Percentiles rank a stretch among this genome's conserved stretches.
Conservation (phyloP, 2,329 filamentous ascomycete species). For the Gyromitra esculenta region DNA sequence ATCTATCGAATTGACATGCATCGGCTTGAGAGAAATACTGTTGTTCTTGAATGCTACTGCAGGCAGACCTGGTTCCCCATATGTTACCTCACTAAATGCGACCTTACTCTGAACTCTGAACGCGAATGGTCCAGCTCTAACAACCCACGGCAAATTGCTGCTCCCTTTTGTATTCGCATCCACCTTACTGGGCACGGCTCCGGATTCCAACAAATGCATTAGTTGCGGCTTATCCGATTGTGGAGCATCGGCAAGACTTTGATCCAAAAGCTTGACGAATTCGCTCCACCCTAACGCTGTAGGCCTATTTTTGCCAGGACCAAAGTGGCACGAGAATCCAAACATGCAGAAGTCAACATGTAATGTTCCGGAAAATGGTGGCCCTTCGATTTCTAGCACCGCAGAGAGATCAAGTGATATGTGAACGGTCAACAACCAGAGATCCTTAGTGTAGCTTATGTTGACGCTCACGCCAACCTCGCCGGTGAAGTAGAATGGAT, state of each 20-base stretch:
- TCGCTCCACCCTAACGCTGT: slow-evolving; percentile 3
- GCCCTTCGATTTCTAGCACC: slow-evolving; percentile 58
- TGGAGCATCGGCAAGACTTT: not conserved
- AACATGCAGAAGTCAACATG: slow-evolving; percentile 59
- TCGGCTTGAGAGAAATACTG: slow-evolving; percentile 4
- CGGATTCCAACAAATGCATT: not conserved
- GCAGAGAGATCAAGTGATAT: slow-evolving; percentile 58
- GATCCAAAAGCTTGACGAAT: slow-evolving; percentile 11
- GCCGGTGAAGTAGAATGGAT: slow-evolving; percentile 60
- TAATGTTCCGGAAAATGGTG: slow-evolving; percentile 58
- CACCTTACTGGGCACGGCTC: not conserved
- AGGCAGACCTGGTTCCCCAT: not conserved
- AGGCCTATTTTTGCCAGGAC: slow-evolving; percentile 19
- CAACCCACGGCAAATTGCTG: slow-evolving; percentile 23
- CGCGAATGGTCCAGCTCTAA: slow-evolving; percentile 43
- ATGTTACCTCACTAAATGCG: slow-evolving; percentile 8
- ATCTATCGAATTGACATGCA: not conserved
- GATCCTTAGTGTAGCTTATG: slow-evolving; percentile 56
- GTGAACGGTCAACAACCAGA: slow-evolving; percentile 57
- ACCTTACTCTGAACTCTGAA: slow-evolving; percentile 42
- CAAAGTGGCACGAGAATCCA: slow-evolving; percentile 58
- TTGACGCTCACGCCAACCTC: slow-evolving; percentile 58
- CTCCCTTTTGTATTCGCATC: too few species aligned
- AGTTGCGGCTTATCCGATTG: not conserved
- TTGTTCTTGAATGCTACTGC: not conserved